phyloP scores from a whole-genome alignment of 257 asterid genomes.

The Ocimum tenuiflorum region DNA sequence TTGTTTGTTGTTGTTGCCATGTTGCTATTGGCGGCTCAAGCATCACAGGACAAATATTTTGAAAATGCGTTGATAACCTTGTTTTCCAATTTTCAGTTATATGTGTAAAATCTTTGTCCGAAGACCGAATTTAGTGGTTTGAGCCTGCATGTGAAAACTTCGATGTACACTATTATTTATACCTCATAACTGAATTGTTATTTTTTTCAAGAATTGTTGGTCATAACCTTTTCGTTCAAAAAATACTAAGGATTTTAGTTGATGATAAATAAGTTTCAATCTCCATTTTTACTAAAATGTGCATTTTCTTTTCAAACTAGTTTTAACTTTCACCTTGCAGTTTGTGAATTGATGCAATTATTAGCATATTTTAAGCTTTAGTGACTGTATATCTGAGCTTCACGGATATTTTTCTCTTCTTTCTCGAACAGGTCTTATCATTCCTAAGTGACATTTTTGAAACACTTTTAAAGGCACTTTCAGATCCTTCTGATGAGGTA shows the following conservation, averaged over 20 bases:
- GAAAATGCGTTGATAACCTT: background rate
- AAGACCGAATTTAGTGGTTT: slow-evolving; percentile 1
- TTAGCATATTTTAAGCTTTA: no score
- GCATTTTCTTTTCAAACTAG: background rate
- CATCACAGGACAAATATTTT: background rate
- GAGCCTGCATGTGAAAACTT: background rate
- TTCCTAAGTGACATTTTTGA: slow-evolving; percentile 73
- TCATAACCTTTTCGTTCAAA: background rate
- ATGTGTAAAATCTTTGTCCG: background rate
- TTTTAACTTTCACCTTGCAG: background rate
- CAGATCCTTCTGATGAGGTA: slow-evolving; percentile 99
- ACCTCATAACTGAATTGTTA: background rate
- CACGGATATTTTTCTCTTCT: slow-evolving; percentile 2
- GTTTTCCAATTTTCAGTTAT: background rate
- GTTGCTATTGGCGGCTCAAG: background rate
- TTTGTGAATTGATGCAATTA: background rate
- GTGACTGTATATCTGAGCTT: no score
- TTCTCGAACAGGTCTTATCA: slow-evolving; percentile 63
- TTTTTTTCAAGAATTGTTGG: background rate
- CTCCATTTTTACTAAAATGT: background rate
- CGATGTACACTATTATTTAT: background rate
- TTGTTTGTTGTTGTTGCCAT: background rate
- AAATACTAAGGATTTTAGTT: no score
- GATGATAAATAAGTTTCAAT: background rate
- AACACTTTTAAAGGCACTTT: slow-evolving; percentile 79